A percentile compares a stretch with the other conserved stretches of the same genome.
Conservation (phyloP, 495 filamentous ascomycete species). For the Hypoxylon lienhwacheense region DNA sequence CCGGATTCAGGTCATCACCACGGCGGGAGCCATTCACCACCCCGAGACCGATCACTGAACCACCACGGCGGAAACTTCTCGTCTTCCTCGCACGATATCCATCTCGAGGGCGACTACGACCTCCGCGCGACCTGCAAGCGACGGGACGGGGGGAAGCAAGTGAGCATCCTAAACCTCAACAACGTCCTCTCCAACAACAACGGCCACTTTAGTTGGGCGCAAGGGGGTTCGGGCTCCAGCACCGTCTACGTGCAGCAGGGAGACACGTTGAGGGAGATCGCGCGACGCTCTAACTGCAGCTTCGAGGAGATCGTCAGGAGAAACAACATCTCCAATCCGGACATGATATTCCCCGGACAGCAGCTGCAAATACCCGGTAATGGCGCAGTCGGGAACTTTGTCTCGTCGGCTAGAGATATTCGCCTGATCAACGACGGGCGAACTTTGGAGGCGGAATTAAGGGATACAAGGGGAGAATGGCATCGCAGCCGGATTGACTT, state of each 20-base stretch:
- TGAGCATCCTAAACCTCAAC: conserved; percentile 42
- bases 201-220: conserved; percentile 40
- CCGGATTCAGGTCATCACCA: conserved; percentile 3
- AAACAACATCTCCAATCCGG: conserved; percentile 41
- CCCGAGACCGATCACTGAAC: conserved; percentile 13
- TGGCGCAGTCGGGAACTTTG: conserved; percentile 43
- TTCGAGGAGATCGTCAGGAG: conserved; percentile 39
- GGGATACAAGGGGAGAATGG: conserved; percentile 40
- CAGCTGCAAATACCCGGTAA: conserved; percentile 42
- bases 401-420: conserved; percentile 42
- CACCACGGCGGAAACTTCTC: conserved; percentile 39
- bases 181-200: conserved; percentile 37
- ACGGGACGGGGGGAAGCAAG: conserved; percentile 34
- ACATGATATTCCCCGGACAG: conserved; percentile 45
- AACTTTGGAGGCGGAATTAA: conserved; percentile 45
- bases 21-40: background rate
- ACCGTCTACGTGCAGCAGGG: conserved; percentile 38
- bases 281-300: conserved; percentile 20
- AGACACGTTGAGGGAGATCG: conserved; percentile 43
- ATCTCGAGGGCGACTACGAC: conserved; percentile 41
- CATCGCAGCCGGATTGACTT: conserved; percentile 39
- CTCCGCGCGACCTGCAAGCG: conserved; percentile 40
- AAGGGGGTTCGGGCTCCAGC: conserved; percentile 6
- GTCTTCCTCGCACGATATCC: conserved; percentile 39
- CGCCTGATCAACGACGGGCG: conserved; percentile 43